These are phyloP conservation scores for Xylariomycetidae sp. DNA, from an alignment of 2,329 filamentous ascomycete genomes.

Conservation along the genomic window DNA sequence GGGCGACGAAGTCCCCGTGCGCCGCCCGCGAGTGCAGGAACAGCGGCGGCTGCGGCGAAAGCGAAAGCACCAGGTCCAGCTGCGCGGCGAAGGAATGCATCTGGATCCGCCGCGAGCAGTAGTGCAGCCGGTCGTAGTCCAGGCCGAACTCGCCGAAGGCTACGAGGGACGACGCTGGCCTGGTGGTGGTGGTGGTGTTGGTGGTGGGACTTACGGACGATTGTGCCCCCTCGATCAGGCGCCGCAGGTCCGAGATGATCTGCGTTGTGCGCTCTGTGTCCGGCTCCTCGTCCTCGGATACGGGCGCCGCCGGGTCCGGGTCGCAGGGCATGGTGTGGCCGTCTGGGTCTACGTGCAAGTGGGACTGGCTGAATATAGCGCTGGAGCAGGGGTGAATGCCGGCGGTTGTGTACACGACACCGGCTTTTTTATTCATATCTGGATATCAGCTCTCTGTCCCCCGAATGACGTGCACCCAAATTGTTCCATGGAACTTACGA, in stretches of 20 bases:
- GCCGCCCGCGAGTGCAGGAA: slow-evolving; percentile 92
- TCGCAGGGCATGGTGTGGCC: slow-evolving; percentile 51
- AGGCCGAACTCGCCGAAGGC: slow-evolving; percentile 95
- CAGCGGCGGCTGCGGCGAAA: slow-evolving; percentile 72
- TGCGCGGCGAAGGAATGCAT: slow-evolving; percentile 81
- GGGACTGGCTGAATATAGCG: slow-evolving; percentile 64
- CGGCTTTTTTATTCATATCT: slow-evolving; percentile 62
- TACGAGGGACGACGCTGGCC: slow-evolving; percentile 46
- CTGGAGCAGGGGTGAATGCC: slow-evolving; percentile 92
- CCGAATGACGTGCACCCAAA: no score
- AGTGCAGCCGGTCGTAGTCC: slow-evolving; percentile 88
- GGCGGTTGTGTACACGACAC: slow-evolving; percentile 81
- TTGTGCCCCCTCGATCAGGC: slow-evolving; percentile 58
- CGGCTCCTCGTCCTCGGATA: slow-evolving; percentile 43
- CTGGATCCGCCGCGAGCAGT: slow-evolving; percentile 74
- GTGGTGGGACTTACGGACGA: slow-evolving; percentile 27
- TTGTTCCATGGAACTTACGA: no score
- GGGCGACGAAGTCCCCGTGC: slow-evolving; percentile 72
- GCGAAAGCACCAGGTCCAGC: slow-evolving; percentile 66
- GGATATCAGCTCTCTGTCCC: no score
- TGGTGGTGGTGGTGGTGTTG: no score
- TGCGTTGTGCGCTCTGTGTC: slow-evolving; percentile 39
- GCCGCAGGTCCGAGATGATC: slow-evolving; percentile 56
- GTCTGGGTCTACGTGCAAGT: slow-evolving; percentile 36
- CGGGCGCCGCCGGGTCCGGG: slow-evolving; percentile 43